Evolutionary conservation across 2,329 filamentous ascomycete species (phyloP).

Genomic region (Lasiodiplodia gonubiensis): DNA sequence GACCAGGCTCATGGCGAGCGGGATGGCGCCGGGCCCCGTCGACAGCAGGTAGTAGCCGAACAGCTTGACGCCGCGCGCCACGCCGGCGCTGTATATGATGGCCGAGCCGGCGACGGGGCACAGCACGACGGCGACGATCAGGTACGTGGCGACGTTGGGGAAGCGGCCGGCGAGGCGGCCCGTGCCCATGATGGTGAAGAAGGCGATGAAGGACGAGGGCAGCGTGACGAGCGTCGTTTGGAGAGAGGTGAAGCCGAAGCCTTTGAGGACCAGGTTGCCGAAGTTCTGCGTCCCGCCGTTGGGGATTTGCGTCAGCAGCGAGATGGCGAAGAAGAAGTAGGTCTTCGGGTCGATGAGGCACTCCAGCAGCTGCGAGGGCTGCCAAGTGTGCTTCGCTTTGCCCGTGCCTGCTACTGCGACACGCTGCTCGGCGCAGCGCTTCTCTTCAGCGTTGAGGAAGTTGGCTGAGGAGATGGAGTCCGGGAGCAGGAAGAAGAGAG

Average conservation of each 20-base stretch:
- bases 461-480: constrained; percentile 42
- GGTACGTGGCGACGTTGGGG: constrained; percentile 15
- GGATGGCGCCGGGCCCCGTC: constrained; percentile 14
- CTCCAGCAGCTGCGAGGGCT: constrained; percentile 65
- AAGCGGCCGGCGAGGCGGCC: constrained; percentile 18
- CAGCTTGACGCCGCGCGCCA: constrained; percentile 26
- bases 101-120: constrained; percentile 20
- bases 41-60: constrained; percentile 26
- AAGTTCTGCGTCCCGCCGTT: constrained; percentile 32
- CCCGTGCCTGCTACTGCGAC: constrained; percentile 48
- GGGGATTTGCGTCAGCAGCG: constrained; percentile 27
- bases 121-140: constrained; percentile 14
- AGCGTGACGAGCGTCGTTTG: constrained; percentile 31
- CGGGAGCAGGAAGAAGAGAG: constrained; percentile 50
- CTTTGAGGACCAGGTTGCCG: constrained; percentile 31
- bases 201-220: constrained; percentile 33
- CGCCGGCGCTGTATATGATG: constrained; percentile 20
- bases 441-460: constrained; percentile 33
- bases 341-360: constrained; percentile 37
- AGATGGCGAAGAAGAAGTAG: constrained; percentile 29
- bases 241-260: constrained; percentile 30
- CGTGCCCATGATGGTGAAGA: constrained; percentile 28
- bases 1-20: constrained; percentile 27
- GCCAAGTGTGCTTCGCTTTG: constrained; percentile 73
- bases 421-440: constrained; percentile 34